Evolutionary conservation across 768 basidiomycete species (phyloP), one percentile per base, ranked within the genome.

Genomic region (Gelatoporia subvermispora): DNA sequence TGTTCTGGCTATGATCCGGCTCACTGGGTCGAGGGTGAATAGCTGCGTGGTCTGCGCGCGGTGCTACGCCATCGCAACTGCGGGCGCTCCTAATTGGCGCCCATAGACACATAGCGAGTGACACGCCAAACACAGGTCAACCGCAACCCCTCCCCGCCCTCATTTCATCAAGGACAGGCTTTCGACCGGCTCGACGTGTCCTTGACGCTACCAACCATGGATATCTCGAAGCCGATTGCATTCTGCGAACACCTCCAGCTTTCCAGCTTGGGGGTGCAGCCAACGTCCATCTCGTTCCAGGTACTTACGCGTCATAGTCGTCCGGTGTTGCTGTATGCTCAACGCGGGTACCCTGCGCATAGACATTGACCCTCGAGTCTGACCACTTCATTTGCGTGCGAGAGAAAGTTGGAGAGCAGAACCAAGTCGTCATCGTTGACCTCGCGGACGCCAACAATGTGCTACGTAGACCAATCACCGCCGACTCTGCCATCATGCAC

Each of bases 401-500:
- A 48, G 95, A 98, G 74, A 93, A 93, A 68, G 80, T 92, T 63
- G 85, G 88, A 61, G 93, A 94, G 55, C 85, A 91, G 63, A 93
- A 95, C 70, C 94, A 97, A 71, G 96, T 99, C 55, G 95, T 97
- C 65, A 98, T 99, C 65, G 88, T 99, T 64, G 95, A 98, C 83
- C 85, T 99, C 55, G 76, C 87, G 52, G 92, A 98, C 68, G 92
- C 94, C 60, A 97, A 97, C 74, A 91, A 95, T 85, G 89, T 98
- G 60, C 79, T 94, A 48, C 85, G 93, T 51, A 77, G 93, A 58
- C 93, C 93, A 53, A 98, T 99, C 62, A 88, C 90, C 21, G 96
- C 96, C n/a, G 96, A 99, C 66, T 92, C 91, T 35, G 95, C 96
- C 48, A 96, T 99, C 59, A 98, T 99, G 95, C 93, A 97, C 64